phyloP scores from a whole-genome alignment of 1,284 basidiomycete genomes.

The Ceratobasidium sp. region DNA sequence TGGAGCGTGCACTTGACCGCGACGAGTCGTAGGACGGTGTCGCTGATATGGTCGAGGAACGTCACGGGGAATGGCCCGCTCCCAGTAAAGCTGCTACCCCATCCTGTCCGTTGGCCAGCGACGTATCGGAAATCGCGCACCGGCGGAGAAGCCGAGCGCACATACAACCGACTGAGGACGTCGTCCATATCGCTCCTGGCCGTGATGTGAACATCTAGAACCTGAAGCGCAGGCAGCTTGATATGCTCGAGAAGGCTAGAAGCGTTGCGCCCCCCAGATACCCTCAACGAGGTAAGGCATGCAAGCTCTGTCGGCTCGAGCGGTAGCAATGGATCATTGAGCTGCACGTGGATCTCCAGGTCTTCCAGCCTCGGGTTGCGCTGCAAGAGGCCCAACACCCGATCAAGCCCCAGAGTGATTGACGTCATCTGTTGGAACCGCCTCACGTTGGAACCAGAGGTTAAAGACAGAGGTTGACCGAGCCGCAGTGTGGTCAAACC shows the following conservation, averaged over 20 bases:
- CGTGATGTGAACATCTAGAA: constrained; percentile 41
- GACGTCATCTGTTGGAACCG: constrained; percentile 39
- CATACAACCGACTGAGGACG: constrained; percentile 28
- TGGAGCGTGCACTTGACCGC: constrained; percentile 39
- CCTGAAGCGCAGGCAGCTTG: constrained; percentile 38
- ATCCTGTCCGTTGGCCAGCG: constrained; percentile 38
- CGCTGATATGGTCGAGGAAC: constrained; percentile 41
- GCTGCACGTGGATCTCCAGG: constrained; percentile 30
- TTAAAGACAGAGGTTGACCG: constrained; percentile 24
- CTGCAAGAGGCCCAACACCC: constrained; percentile 23
- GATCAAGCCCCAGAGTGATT: constrained; percentile 37
- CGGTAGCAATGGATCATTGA: constrained; percentile 39
- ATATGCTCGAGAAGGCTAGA: constrained; percentile 31
- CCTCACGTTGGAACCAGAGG: constrained; percentile 13
- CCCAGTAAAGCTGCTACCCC: constrained; percentile 43
- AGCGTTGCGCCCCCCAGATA: constrained; percentile 41
- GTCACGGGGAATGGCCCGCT: constrained; percentile 41
- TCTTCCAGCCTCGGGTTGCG: constrained; percentile 36
- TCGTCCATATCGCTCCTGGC: constrained; percentile 42
- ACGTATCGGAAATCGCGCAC: constrained; percentile 38
- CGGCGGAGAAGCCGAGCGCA: constrained; percentile 28
- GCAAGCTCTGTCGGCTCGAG: constrained; percentile 39
- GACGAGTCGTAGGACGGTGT: constrained; percentile 18
- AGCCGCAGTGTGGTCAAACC: constrained; percentile 34
- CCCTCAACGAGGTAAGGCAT: constrained; percentile 16